phyloP scores from a whole-genome alignment of 495 filamentous ascomycete species.

The Tetracladium setigerum region DNA sequence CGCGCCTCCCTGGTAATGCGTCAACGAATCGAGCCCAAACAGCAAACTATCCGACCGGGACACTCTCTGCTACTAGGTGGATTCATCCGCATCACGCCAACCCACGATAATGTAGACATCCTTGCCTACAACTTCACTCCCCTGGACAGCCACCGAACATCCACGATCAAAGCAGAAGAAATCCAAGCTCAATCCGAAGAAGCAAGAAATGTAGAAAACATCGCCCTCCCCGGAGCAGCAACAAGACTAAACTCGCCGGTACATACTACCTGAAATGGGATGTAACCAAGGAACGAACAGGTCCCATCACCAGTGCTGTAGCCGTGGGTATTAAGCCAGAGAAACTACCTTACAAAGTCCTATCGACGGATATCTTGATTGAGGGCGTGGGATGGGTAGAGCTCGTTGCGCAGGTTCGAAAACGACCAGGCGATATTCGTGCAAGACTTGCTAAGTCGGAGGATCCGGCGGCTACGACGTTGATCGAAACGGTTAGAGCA shows the following conservation, averaged over 20 bases:
- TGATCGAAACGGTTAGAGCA: not conserved
- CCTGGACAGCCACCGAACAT: conserved; percentile 62
- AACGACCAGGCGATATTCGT: conserved; percentile 30
- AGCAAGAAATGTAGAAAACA: conserved; percentile 44
- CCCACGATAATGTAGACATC: conserved; percentile 51
- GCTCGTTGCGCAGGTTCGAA: conserved; percentile 70
- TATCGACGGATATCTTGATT: conserved; percentile 77
- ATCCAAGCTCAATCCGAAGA: conserved; percentile 50
- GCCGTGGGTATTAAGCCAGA: conserved; percentile 46
- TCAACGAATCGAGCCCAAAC: conserved; percentile 55
- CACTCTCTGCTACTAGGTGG: conserved; percentile 83
- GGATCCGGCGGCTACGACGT: not conserved
- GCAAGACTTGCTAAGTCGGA: conserved; percentile 6
- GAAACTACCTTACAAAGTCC: conserved; percentile 66
- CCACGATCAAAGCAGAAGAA: conserved; percentile 67
- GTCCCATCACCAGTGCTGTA: conserved; percentile 44
- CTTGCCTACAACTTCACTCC: conserved; percentile 74
- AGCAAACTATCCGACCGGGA: conserved; percentile 62
- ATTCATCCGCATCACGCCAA: conserved; percentile 80
- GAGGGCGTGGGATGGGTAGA: conserved; percentile 94
- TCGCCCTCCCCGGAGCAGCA: conserved; percentile 50
- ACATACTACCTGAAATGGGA: conserved; percentile 69
- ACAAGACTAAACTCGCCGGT: conserved; percentile 59
- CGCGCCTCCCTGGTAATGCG: conserved; percentile 69
- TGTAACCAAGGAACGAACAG: conserved; percentile 64